Percentiles rank a stretch among this genome's conserved stretches.
These are phyloP conservation scores for Phoma sp. DNA, from an alignment of 2,329 filamentous ascomycete genomes.

Conservation along the genomic window DNA sequence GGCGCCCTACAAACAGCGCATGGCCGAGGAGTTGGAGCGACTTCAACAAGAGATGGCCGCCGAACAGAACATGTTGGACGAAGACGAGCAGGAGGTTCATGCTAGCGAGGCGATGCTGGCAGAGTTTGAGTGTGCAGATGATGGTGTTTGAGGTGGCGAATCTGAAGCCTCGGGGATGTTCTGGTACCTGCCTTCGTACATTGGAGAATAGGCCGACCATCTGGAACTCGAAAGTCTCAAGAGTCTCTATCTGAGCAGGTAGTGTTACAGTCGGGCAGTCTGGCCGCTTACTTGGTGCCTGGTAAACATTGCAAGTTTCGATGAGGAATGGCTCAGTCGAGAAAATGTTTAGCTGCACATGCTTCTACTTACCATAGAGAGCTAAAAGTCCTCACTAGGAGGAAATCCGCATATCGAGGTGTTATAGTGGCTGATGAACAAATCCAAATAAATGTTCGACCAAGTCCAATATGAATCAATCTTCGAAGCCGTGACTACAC, in stretches of 20 bases:
- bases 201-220: not conserved
- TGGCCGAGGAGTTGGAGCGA: conserved; percentile 30
- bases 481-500: no score
- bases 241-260: not conserved
- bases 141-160: not conserved
- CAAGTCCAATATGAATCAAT: no score
- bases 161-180: no score
- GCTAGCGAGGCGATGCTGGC: conserved; percentile 25
- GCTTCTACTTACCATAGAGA: not conserved
- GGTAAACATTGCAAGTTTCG: not conserved
- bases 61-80: conserved; percentile 20
- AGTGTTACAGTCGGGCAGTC: no score
- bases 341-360: not conserved
- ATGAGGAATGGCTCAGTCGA: no score
- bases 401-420: not conserved
- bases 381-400: not conserved
- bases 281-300: not conserved
- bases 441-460: not conserved
- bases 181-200: no score
- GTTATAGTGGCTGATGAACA: not conserved
- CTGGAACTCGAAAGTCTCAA: not conserved
- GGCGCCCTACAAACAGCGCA: conserved; percentile 23
- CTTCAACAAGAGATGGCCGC: conserved; percentile 25
- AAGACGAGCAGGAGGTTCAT: conserved; percentile 23
- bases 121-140: conserved; percentile 23